These are phyloP conservation scores for Limnomonas spitsbergensis DNA, from an alignment of 139 green algal species.

Conservation along the genomic window DNA sequence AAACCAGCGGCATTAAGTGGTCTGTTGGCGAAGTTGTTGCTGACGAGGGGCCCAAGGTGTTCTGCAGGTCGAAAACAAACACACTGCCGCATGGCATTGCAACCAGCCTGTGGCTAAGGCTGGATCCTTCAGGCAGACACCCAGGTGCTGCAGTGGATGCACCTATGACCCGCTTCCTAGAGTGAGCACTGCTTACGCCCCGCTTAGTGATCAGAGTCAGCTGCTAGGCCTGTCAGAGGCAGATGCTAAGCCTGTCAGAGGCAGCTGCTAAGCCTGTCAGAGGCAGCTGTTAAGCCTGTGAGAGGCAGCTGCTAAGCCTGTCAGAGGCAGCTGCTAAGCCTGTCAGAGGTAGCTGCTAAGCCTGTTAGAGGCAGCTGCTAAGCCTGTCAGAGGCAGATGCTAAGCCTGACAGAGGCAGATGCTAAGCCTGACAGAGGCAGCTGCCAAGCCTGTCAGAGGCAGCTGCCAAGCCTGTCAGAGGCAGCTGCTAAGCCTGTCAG, in stretches of 20 bases:
- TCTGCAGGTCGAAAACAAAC: background rate
- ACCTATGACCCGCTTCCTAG: no score
- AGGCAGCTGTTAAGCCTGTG: no score
- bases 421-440: background rate
- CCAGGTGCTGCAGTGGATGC: no score
- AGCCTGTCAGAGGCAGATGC: background rate
- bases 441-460: background rate
- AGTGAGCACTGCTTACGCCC: no score
- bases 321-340: background rate
- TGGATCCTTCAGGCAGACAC: no score
- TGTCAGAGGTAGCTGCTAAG: background rate
- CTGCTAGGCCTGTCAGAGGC: no score
- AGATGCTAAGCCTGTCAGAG: no score
- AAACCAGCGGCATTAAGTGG: no score
- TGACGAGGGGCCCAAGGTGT: background rate
- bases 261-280: no score
- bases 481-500: background rate
- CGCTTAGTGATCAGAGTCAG: no score
- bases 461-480: background rate
- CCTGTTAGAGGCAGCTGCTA: background rate
- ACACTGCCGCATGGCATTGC: background rate
- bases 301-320: background rate
- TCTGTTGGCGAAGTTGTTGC: no score
- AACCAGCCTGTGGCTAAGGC: no score
- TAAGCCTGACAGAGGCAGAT: background rate